Conservation (phyloP, 345 rosid species). For the Hirschfeldia incana region DNA sequence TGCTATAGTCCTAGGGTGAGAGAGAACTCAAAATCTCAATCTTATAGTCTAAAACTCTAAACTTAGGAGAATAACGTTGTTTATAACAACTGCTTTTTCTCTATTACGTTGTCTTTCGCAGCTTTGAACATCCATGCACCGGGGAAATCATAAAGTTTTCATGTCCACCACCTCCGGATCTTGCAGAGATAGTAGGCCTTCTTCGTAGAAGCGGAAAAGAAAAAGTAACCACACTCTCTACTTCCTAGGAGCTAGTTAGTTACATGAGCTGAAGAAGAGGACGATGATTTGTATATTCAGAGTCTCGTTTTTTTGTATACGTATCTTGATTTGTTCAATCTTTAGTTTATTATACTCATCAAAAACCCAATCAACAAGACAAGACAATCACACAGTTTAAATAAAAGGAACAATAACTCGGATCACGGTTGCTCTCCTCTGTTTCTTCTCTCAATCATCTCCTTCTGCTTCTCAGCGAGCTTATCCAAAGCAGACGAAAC, state of each 20-base stretch:
- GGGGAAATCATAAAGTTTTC: conserved; percentile 58
- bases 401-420: not conserved
- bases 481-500: conserved; percentile 70
- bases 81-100: not conserved
- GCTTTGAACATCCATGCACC: conserved; percentile 77
- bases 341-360: not conserved
- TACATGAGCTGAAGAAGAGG: conserved; percentile 81
- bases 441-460: conserved; percentile 51
- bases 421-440: not conserved
- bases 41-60: not conserved
- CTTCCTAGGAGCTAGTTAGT: conserved; percentile 64
- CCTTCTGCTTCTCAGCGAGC: conserved; percentile 75
- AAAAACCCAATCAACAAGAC: not conserved
- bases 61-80: not conserved
- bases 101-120: conserved; percentile 26
- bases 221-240: conserved; percentile 44
- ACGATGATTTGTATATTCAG: conserved; percentile 55
- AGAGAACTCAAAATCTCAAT: conserved; percentile 32
- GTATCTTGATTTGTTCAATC: too few relatives aligned
- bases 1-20: conserved; percentile 81
- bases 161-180: conserved; percentile 81
- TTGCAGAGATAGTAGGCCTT: conserved; percentile 51
- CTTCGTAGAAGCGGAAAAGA: conserved; percentile 62
- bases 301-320: too few relatives aligned
- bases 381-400: not conserved